These are phyloP conservation scores for Aureobasidium sp. DNA, from an alignment of 2,329 filamentous ascomycete species.

Conservation along the genomic window DNA sequence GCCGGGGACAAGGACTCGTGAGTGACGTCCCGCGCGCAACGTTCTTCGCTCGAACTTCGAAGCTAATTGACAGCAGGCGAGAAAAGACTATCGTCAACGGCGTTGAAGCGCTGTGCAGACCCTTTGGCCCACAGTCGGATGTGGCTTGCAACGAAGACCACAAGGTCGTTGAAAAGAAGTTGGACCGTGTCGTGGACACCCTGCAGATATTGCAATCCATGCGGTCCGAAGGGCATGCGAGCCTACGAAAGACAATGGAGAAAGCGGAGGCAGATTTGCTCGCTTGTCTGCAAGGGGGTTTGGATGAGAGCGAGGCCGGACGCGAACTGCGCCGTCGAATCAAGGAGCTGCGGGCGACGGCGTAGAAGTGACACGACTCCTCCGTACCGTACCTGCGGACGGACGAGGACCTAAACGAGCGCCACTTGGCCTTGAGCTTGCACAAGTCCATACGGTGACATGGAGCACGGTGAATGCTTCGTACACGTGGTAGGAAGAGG, in stretches of 20 bases:
- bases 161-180: not conserved
- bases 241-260: slow-evolving; percentile 6
- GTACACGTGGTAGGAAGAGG: not conserved
- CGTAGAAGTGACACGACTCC: not conserved
- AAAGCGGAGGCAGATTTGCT: not conserved
- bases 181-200: slow-evolving; percentile 4
- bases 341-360: not conserved
- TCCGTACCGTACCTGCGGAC: too few relatives aligned
- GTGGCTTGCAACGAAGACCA: not conserved
- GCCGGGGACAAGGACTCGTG: slow-evolving; percentile 35
- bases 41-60: not conserved
- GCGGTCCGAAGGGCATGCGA: not conserved
- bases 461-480: too few relatives aligned
- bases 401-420: not conserved
- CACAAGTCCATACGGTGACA: too few relatives aligned
- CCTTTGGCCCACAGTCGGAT: not conserved
- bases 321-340: not conserved
- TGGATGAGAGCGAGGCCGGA: not conserved
- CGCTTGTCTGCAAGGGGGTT: not conserved
- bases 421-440: not conserved
- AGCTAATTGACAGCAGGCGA: not conserved
- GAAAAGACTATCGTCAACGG: slow-evolving; percentile 9
- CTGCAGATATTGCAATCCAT: slow-evolving; percentile 9
- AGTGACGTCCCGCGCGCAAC: slow-evolving; percentile 18
- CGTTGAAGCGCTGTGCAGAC: slow-evolving; percentile 13